phyloP scores from a whole-genome alignment of 2,329 filamentous ascomycete genomes.

The Plenodomus biglobosus region DNA sequence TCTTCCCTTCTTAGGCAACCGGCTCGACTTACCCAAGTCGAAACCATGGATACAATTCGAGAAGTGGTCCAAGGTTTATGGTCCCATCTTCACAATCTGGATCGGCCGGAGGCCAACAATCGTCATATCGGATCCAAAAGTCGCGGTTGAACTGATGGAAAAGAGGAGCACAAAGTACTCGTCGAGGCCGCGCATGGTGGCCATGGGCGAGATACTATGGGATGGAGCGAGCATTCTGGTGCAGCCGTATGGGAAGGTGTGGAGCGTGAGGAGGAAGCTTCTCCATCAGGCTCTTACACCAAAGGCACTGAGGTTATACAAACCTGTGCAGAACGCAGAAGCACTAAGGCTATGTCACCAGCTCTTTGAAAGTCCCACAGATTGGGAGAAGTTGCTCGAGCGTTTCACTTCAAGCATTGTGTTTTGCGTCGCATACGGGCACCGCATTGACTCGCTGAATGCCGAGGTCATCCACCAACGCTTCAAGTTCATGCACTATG shows the following conservation, averaged over 20 bases:
- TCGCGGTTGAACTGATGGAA: conserved; percentile 51
- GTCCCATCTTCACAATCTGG: conserved; percentile 54
- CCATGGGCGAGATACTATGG: conserved; percentile 51
- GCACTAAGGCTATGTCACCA: conserved; percentile 50
- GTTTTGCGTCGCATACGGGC: conserved; percentile 55
- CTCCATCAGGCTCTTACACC: conserved; percentile 49
- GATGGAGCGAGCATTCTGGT: conserved; percentile 51
- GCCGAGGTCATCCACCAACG: conserved; percentile 52
- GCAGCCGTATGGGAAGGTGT: conserved; percentile 53
- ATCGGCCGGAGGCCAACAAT: conserved; percentile 51
- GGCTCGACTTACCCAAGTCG: conserved; percentile 35
- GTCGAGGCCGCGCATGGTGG: conserved; percentile 49
- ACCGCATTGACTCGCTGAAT: conserved; percentile 52
- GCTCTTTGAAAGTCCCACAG: conserved; percentile 44
- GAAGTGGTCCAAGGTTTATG: conserved; percentile 49
- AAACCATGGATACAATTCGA: conserved; percentile 45
- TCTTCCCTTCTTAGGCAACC: conserved; percentile 50
- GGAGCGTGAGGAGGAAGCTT: conserved; percentile 46
- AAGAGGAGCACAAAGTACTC: conserved; percentile 51
- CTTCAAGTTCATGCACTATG: conserved; percentile 54
- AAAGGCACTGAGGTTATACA: conserved; percentile 49
- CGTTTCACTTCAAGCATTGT: conserved; percentile 54
- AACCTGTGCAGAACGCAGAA: conserved; percentile 54
- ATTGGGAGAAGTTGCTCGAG: conserved; percentile 53
- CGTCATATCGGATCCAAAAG: conserved; percentile 49